These are phyloP conservation scores for Styphnolobium japonicum DNA, from an alignment of 306 rosid species.

Conservation along the genomic window DNA sequence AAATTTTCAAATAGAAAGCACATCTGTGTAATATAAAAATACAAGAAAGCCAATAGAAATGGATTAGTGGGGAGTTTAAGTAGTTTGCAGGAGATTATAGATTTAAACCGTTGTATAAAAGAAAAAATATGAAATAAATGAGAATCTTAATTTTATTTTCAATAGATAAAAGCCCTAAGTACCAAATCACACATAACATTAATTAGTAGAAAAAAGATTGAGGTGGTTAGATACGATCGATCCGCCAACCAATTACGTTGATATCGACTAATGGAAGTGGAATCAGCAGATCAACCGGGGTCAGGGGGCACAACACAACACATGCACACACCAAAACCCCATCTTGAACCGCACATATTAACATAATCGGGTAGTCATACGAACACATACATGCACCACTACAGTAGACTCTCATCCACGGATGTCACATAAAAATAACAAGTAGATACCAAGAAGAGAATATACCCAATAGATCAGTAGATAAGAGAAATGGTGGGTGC, in stretches of 20 bases:
- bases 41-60: no score
- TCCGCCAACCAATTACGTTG: not conserved
- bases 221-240: not conserved
- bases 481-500: not conserved
- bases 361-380: not conserved
- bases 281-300: not conserved
- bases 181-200: not conserved
- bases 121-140: not conserved
- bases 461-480: not conserved
- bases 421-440: not conserved
- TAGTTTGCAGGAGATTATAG: no score
- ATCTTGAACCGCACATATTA: not conserved
- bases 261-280: not conserved
- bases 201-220: not conserved
- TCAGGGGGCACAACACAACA: no score
- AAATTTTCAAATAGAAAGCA: not conserved
- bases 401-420: not conserved
- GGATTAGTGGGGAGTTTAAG: no score
- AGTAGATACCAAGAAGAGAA: not conserved
- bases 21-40: not conserved
- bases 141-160: not conserved
- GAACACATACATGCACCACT: not conserved
- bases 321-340: not conserved
- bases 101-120: no score
- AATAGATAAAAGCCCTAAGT: not conserved